Percentiles rank a stretch among this genome's conserved stretches.
Evolutionary conservation across 2,329 filamentous ascomycete species (phyloP).

Genomic region (Beauveria caledonica): DNA sequence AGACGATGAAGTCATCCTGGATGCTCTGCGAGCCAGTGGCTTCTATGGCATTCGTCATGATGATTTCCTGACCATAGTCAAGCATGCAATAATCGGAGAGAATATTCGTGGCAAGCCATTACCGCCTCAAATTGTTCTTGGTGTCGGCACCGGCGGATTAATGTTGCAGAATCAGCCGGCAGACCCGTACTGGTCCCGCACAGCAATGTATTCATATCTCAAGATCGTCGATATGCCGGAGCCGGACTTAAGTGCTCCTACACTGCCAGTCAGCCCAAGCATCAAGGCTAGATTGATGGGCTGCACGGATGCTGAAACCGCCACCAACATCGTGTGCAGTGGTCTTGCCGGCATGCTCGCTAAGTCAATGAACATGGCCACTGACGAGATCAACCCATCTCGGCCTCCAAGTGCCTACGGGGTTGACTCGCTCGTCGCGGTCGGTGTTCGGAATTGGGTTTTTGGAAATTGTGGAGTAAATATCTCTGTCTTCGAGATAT

Average conservation of each 20-base stretch:
- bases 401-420: conserved; percentile 38
- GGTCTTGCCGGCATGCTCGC: conserved; percentile 34
- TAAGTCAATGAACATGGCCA: conserved; percentile 36
- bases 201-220: conserved; percentile 40
- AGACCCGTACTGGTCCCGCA: conserved; percentile 47
- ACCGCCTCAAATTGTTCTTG: conserved; percentile 42
- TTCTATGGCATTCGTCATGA: conserved; percentile 46
- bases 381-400: conserved; percentile 35
- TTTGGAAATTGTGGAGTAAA: conserved; percentile 34
- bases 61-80: conserved; percentile 40
- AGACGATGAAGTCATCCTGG: conserved; percentile 37
- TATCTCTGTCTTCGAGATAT: conserved; percentile 39
- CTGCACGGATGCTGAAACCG: conserved; percentile 21
- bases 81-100: conserved; percentile 36
- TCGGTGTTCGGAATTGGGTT: conserved; percentile 46
- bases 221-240: conserved; percentile 38
- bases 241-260: conserved; percentile 18
- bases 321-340: conserved; percentile 25
- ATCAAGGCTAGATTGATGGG: conserved; percentile 26
- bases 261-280: conserved; percentile 16
- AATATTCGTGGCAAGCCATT: conserved; percentile 20
- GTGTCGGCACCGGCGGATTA: conserved; percentile 47
- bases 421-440: conserved; percentile 44
- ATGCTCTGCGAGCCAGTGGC: conserved; percentile 40
- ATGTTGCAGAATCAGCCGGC: conserved; percentile 42